phyloP scores from a whole-genome alignment of 352 stramenopile genomes.

The Globisporangium cederbergense region DNA sequence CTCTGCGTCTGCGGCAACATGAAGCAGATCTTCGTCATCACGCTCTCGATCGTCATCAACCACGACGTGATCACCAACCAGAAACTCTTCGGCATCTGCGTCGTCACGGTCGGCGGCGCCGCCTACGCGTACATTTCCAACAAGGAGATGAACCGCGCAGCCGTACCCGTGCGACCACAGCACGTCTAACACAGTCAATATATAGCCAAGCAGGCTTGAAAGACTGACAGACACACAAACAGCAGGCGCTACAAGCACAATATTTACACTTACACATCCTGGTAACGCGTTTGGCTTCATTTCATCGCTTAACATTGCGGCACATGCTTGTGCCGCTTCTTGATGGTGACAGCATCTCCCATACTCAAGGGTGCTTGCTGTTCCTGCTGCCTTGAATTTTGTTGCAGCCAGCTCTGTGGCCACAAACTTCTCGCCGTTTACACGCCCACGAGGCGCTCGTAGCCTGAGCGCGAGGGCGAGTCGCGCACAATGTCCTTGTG shows the following conservation, averaged over 20 bases:
- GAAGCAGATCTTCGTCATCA: constrained; percentile 91
- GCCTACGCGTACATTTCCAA: constrained; percentile 78
- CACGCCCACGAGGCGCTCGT: constrained; percentile 33
- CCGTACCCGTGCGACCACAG: constrained; percentile 28
- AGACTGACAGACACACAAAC: background rate
- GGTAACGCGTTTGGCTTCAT: background rate
- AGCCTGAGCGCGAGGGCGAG: constrained; percentile 27
- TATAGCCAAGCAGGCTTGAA: background rate
- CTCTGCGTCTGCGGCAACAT: constrained; percentile 93
- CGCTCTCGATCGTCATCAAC: constrained; percentile 78
- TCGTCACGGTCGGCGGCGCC: constrained; percentile 65
- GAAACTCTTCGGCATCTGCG: constrained; percentile 62
- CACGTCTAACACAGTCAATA: background rate
- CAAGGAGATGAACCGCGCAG: constrained; percentile 64
- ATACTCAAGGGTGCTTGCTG: background rate
- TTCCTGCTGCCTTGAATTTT: background rate
- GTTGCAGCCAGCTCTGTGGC: background rate
- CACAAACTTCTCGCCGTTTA: background rate
- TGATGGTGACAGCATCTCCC: background rate
- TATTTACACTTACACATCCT: background rate
- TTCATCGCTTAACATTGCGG: background rate
- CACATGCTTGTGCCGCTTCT: background rate
- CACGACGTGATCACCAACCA: constrained; percentile 64
- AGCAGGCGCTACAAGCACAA: background rate
- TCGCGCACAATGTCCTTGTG: constrained; percentile 58